Base-by-base conservation (phyloP, 176 grass and related monocot genomes). In the Aegilops tauschii region DNA sequence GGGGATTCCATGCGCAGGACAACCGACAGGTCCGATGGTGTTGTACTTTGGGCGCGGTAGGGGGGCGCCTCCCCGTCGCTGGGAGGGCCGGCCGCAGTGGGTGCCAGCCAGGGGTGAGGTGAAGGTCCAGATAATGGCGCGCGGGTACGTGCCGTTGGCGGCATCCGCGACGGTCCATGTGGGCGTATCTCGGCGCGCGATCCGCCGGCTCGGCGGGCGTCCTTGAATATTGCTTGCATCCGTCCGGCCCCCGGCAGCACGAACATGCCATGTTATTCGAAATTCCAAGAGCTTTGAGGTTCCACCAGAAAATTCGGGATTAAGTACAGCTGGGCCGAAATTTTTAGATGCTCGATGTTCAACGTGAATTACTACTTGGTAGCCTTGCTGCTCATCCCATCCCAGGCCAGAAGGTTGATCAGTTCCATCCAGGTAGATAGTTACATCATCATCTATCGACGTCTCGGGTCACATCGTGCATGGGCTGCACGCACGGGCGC, bases 391-490 rank as follows among this genome's bases (percentile, higher is more conserved):
- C 56, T n/a, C 39, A 54, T 54, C 14, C 3, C 35, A 61, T 45
- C 35, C 47, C 37, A 58, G 17, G 67, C 68, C 40, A 17, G 45
- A 58, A 17, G 61, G 45, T n/a, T 27, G 44, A 17, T 64, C 14
- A n/a, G 40, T 9, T 21, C 67, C 8, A 59, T 16, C 59, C 8
- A 59, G 56, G 20, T 3, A 23, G 8, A 73, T 1, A 23, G 40
- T 58, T 23, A 3, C 13, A 10, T 62, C 44, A 47, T 13, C 70
- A 28, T 49, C 56, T 25, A 23, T 90, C 83, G 10, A 82, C 80
- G 31, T 83, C 73, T 4, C n/a, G 50, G 78, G 39, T 90, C 71
- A 63, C 73, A 18, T 73, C 65, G 31, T 73, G 65, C 79, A 34
- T 27, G 67, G 72, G 18, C 79, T 81, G 35, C 42, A 12, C 3